Conservation (phyloP, 352 stramenopile species). For the Paralagenidium karlingii region DNA sequence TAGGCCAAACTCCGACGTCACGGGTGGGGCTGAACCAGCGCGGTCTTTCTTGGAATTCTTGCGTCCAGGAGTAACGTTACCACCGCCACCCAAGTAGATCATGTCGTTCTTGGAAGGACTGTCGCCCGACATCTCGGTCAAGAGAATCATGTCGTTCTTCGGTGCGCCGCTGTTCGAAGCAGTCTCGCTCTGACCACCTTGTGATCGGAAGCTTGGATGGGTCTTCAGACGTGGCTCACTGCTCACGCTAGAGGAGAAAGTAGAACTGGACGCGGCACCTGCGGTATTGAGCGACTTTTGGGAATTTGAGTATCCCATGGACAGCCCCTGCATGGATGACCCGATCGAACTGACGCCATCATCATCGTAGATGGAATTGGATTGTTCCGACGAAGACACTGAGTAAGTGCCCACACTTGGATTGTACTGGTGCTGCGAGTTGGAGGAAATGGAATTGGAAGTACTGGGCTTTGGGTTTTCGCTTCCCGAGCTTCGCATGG, state of each 20-base stretch:
- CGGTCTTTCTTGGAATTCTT: constrained; percentile 5
- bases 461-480: constrained; percentile 7
- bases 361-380: constrained; percentile 36
- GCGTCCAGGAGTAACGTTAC: too few relatives aligned
- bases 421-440: constrained; percentile 11
- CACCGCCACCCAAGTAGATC: too few relatives aligned
- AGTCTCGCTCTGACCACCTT: constrained; percentile 1
- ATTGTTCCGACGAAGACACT: constrained; percentile 29
- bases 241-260: constrained; percentile 37
- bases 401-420: constrained; percentile 32
- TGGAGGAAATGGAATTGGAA: constrained; percentile 2
- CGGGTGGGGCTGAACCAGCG: constrained; percentile 10
- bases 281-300: too few relatives aligned
- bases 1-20: constrained; percentile 20
- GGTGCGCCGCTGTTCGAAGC: constrained; percentile 9
- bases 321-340: too few relatives aligned
- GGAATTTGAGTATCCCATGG: too few relatives aligned
- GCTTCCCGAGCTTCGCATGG: constrained; percentile 39
- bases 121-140: too few relatives aligned
- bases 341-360: constrained; percentile 12
- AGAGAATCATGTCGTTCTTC: too few relatives aligned
- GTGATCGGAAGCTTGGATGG: constrained; percentile 11
- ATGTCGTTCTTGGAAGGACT: too few relatives aligned
- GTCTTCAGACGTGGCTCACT: constrained; percentile 42
- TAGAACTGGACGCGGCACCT: too few relatives aligned